Percentiles rank a stretch among this genome's conserved stretches.
phyloP scores from a whole-genome alignment of 2,329 filamentous ascomycete species.

The Coccinonectria pachysandricola region DNA sequence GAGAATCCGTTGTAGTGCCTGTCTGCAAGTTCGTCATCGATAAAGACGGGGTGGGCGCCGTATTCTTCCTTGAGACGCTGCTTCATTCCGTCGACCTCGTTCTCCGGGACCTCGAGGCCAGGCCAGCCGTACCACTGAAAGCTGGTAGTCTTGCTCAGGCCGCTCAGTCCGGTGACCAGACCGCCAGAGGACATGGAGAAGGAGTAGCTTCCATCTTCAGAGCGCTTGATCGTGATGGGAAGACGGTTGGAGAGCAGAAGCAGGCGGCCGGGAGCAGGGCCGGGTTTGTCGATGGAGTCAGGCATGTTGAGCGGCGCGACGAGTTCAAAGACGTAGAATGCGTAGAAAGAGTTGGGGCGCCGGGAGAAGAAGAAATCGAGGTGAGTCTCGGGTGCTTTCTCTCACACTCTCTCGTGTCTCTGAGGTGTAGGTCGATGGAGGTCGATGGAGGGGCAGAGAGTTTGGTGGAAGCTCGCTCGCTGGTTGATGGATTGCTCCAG shows the following conservation, averaged over 20 bases:
- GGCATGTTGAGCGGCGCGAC: constrained; percentile 30
- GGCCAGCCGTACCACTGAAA: constrained; percentile 99
- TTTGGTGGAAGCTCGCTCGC: constrained; percentile 8
- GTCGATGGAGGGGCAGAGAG: constrained; percentile 19
- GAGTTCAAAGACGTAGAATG: too few relatives aligned
- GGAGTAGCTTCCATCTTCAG: constrained; percentile 81
- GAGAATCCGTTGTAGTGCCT: constrained; percentile 97
- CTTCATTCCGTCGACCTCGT: constrained; percentile 65
- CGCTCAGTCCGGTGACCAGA: constrained; percentile 85
- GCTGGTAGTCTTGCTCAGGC: constrained; percentile 80
- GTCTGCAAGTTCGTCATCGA: constrained; percentile 88
- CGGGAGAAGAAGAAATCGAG: constrained; percentile 5
- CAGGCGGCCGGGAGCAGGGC: constrained; percentile 40
- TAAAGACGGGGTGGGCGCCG: constrained; percentile 81
- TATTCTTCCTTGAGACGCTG: constrained; percentile 77
- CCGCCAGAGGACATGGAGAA: constrained; percentile 97
- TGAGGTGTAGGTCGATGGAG: constrained; percentile 11
- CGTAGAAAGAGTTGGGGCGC: not conserved
- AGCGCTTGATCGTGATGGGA: constrained; percentile 92
- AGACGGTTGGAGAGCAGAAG: constrained; percentile 90
- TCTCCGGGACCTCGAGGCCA: constrained; percentile 79
- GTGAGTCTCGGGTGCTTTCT: too few relatives aligned
- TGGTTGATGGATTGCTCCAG: constrained; percentile 16
- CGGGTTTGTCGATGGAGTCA: constrained; percentile 23
- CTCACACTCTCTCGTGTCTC: constrained; percentile 10